Percentiles rank a stretch among this genome's conserved stretches.
Evolutionary conservation across 148 eudicot species (phyloP).

Genomic region (Rhododendron kiyosumense): DNA sequence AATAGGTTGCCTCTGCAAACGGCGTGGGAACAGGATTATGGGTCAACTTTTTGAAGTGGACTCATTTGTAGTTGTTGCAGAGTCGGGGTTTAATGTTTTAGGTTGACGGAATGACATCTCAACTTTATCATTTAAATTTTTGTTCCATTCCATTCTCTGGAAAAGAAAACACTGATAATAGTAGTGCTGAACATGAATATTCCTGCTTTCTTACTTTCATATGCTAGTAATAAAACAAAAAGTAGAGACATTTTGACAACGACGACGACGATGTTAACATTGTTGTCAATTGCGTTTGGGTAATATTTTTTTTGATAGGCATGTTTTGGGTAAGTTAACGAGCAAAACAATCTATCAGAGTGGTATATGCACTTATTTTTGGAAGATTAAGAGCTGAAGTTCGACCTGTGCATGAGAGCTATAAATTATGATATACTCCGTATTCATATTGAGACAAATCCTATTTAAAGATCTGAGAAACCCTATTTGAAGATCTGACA

Average conservation of each 20-base stretch:
- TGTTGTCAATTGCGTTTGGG: neutral
- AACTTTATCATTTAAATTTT: neutral
- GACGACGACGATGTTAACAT: neutral
- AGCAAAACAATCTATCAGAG: neutral
- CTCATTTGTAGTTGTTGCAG: neutral
- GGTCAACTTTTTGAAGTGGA: neutral
- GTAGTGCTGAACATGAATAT: neutral
- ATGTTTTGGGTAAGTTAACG: neutral
- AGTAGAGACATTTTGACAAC: neutral
- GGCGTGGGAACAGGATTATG: neutral
- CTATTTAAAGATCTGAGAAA: neutral
- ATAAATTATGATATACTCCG: neutral
- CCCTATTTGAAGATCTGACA: neutral
- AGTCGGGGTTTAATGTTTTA: neutral
- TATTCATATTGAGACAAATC: neutral
- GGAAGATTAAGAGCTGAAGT: neutral
- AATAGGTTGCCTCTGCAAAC: conserved; percentile 27
- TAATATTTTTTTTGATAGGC: too few species aligned
- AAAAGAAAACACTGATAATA: neutral
- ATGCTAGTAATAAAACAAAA: neutral
- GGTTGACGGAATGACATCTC: neutral
- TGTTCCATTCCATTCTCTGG: neutral
- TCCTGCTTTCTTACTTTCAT: neutral
- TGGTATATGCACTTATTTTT: neutral
- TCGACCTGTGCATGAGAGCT: neutral